phyloP scores from a whole-genome alignment of 345 rosid genomes.

The Populus simonii region DNA sequence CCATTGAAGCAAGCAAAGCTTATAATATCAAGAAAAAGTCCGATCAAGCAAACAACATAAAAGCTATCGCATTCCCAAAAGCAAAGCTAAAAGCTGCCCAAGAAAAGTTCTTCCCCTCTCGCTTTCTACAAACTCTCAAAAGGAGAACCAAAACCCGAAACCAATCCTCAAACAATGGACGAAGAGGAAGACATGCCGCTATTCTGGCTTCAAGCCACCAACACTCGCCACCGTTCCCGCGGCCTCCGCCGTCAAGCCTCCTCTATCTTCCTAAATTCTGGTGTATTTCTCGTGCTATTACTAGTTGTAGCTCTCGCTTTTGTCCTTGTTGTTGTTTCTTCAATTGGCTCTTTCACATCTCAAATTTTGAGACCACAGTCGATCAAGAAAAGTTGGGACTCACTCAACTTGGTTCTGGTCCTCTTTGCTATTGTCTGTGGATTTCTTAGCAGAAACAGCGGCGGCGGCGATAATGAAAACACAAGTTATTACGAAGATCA shows the following conservation, averaged over 20 bases:
- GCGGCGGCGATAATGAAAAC: constrained; percentile 7
- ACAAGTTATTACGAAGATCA: constrained; percentile 22
- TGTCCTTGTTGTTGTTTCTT: constrained; percentile 48
- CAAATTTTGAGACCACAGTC: constrained; percentile 53
- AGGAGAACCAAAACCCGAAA: background rate
- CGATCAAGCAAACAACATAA: background rate
- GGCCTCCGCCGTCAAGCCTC: constrained; percentile 35
- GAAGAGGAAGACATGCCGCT: constrained; percentile 58
- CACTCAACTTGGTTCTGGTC: constrained; percentile 64
- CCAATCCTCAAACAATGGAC: constrained; percentile 32
- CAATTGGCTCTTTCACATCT: constrained; percentile 46
- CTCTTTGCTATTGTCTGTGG: constrained; percentile 80
- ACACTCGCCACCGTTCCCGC: constrained; percentile 25
- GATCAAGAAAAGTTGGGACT: constrained; percentile 76
- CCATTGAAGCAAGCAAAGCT: background rate
- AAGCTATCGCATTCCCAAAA: background rate
- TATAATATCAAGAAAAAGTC: too few species aligned
- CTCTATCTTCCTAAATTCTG: constrained; percentile 44
- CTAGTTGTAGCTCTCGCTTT: constrained; percentile 29
- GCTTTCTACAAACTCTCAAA: background rate
- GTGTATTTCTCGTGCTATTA: constrained; percentile 35
- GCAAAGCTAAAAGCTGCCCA: background rate
- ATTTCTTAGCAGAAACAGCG: constrained; percentile 45
- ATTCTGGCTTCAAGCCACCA: constrained; percentile 61
- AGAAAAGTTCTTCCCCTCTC: background rate